phyloP scores from a whole-genome alignment of 148 eudicot genomes.

The Rhododendron henanense region DNA sequence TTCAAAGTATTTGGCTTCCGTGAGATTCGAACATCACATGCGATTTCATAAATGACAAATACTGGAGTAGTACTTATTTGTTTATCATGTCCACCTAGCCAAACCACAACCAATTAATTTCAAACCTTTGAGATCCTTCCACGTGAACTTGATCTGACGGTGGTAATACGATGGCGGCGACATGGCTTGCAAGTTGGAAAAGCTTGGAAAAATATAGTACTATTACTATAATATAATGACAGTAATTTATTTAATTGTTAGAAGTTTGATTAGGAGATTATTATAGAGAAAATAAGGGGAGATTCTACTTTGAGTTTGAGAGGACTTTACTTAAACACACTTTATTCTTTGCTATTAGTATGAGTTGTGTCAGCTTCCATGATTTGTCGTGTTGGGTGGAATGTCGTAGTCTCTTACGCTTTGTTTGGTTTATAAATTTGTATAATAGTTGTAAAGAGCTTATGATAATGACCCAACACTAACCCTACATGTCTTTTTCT shows the following conservation, averaged over 20 bases:
- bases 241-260: background rate
- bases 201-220: no score
- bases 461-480: background rate
- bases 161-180: no score
- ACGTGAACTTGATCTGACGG: no score
- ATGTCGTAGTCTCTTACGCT: background rate
- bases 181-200: no score
- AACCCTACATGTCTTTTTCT: background rate
- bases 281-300: background rate
- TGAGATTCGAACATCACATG: no score
- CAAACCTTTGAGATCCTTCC: no score
- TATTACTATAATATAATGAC: no score
- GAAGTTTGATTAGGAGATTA: background rate
- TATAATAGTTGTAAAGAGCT: background rate
- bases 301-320: background rate
- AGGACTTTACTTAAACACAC: background rate
- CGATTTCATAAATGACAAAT: no score
- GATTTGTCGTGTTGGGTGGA: background rate
- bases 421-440: background rate
- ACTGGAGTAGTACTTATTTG: no score
- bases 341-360: background rate
- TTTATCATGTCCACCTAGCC: no score
- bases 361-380: background rate
- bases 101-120: no score
- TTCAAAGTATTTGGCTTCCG: no score